Percentiles rank a stretch among this genome's conserved stretches.
Evolutionary conservation across 768 basidiomycete species (phyloP).

Genomic region (Lepiota venenata): DNA sequence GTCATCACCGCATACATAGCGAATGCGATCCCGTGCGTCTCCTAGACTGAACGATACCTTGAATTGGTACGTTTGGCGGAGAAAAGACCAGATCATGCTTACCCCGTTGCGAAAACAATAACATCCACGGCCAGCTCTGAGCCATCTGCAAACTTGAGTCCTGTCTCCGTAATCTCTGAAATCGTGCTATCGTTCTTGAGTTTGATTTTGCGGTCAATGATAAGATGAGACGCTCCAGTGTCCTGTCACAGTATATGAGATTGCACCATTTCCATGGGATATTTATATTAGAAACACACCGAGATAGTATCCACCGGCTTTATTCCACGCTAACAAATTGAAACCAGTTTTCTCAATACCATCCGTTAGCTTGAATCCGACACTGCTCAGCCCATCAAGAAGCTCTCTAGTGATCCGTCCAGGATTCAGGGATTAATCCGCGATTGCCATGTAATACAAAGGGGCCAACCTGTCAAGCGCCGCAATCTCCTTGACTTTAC

Average conservation of each 20-base stretch:
- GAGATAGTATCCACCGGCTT: conserved; percentile 36
- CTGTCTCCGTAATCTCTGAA: conserved; percentile 37
- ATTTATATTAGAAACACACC: conserved; percentile 18
- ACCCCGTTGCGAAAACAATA: conserved; percentile 60
- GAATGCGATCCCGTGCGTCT: conserved; percentile 35
- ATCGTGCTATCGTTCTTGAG: conserved; percentile 59
- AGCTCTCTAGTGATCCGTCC: conserved; percentile 22
- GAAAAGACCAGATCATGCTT: conserved; percentile 12
- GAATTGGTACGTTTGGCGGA: not conserved
- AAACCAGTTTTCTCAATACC: conserved; percentile 39
- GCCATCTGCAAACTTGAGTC: conserved; percentile 48
- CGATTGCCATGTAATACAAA: too few relatives aligned
- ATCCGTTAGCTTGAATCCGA: conserved; percentile 42
- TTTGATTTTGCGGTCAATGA: conserved; percentile 69
- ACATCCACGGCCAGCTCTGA: conserved; percentile 48
- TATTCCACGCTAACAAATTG: conserved; percentile 25
- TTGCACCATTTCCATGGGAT: too few relatives aligned
- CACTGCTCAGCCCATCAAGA: conserved; percentile 34
- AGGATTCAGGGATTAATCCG: not conserved
- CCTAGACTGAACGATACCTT: conserved; percentile 35
- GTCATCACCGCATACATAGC: conserved; percentile 46
- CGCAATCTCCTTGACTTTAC: conserved; percentile 20
- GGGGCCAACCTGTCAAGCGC: conserved; percentile 32
- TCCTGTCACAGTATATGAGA: conserved; percentile 29
- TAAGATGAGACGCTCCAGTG: conserved; percentile 55